Evolutionary conservation across 2,329 filamentous ascomycete genomes (phyloP).

Genomic region (Cladorrhinum sp.): DNA sequence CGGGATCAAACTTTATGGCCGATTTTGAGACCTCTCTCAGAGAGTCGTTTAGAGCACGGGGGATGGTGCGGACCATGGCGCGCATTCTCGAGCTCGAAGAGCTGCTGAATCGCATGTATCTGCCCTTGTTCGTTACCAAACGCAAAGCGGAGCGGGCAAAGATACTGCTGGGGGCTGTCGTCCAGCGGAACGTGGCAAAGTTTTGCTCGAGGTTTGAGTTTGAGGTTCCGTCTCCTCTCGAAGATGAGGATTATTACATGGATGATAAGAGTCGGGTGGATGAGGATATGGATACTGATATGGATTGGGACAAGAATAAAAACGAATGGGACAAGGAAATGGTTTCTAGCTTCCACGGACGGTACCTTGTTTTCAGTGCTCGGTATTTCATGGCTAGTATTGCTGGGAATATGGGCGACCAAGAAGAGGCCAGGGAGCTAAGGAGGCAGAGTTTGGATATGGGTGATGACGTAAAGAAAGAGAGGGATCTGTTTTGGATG

Average conservation of each 20-base stretch:
- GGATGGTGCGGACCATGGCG: slow-evolving; percentile 18
- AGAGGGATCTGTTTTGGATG: slow-evolving; percentile 26
- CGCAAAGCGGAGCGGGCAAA: neutral
- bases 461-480: neutral
- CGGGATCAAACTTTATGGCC: neutral
- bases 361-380: slow-evolving; percentile 26
- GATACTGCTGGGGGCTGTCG: neutral
- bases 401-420: slow-evolving; percentile 19
- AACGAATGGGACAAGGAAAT: slow-evolving; percentile 3
- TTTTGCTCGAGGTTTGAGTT: neutral
- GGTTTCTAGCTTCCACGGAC: slow-evolving; percentile 16
- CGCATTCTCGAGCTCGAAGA: slow-evolving; percentile 24
- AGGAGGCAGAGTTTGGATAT: slow-evolving; percentile 16
- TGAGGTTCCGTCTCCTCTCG: too few relatives aligned
- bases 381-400: slow-evolving; percentile 25
- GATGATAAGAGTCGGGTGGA: slow-evolving; percentile 4
- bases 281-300: neutral
- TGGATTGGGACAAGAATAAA: slow-evolving; percentile 2
- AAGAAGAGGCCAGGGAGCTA: slow-evolving; percentile 10
- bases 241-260: neutral
- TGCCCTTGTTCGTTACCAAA: slow-evolving; percentile 21
- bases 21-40: slow-evolving; percentile 15
- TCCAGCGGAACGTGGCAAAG: neutral
- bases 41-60: slow-evolving; percentile 5
- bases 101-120: slow-evolving; percentile 25